These are phyloP conservation scores for Scutellaria barbata DNA, from an alignment of 257 asterid species.

Conservation along the genomic window DNA sequence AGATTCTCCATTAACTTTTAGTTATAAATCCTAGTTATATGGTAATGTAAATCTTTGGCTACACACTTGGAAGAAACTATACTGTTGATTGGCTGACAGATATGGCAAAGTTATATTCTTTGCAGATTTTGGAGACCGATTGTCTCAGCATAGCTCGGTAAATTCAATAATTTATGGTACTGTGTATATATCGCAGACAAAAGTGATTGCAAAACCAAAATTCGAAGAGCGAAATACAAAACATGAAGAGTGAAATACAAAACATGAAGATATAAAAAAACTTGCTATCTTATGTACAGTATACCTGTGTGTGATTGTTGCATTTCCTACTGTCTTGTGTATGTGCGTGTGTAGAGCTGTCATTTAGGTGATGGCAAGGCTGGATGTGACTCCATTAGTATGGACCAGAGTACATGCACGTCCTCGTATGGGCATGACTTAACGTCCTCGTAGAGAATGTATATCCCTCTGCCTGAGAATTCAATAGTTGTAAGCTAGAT, in stretches of 20 bases:
- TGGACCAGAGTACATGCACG: constrained; percentile 79
- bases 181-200: constrained; percentile 29
- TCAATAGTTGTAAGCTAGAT: constrained; percentile 20
- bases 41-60: too few species aligned
- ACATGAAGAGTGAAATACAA: constrained; percentile 20
- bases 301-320: constrained; percentile 29
- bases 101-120: too few species aligned
- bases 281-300: constrained; percentile 40
- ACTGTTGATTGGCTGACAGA: too few species aligned
- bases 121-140: not conserved
- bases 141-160: not conserved
- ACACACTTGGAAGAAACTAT: too few species aligned
- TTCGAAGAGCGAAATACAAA: constrained; percentile 16
- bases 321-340: constrained; percentile 27
- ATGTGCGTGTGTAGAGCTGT: constrained; percentile 29
- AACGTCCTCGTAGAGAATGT: constrained; percentile 73
- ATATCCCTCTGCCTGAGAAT: constrained; percentile 70
- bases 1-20: too few species aligned
- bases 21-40: too few species aligned
- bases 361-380: constrained; percentile 56
- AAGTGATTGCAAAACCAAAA: constrained; percentile 38
- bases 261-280: constrained; percentile 12
- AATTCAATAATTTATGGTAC: constrained; percentile 39
- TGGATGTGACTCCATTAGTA: constrained; percentile 63
- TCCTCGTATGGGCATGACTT: constrained; percentile 81